Percentiles rank a stretch among this genome's conserved stretches.
phyloP scores from a whole-genome alignment of 2,329 filamentous ascomycete genomes.

The Phaeomoniella chlamydospora region DNA sequence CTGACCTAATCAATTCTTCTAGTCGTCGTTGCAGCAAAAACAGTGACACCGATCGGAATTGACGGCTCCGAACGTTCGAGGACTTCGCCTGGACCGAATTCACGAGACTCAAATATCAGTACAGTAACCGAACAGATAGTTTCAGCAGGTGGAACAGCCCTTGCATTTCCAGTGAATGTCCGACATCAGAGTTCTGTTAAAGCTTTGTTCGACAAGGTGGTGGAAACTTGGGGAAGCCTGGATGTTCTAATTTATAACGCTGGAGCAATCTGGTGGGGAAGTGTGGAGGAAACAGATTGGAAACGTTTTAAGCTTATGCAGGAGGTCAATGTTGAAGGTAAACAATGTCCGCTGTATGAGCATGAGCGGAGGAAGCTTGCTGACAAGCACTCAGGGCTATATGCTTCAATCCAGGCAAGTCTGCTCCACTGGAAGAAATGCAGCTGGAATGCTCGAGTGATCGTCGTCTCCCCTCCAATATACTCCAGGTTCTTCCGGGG shows the following conservation, averaged over 20 bases:
- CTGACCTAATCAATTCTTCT: neutral
- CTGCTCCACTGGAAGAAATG: slow-evolving; percentile 50
- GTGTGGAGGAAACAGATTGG: slow-evolving; percentile 56
- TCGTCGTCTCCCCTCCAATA: slow-evolving; percentile 73
- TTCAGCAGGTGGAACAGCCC: slow-evolving; percentile 47
- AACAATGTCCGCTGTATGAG: neutral
- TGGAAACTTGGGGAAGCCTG: slow-evolving; percentile 46
- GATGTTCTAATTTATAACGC: slow-evolving; percentile 73
- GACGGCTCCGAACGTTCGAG: slow-evolving; percentile 44
- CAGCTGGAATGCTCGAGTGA: slow-evolving; percentile 45
- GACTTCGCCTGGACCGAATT: slow-evolving; percentile 53
- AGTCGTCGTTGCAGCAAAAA: slow-evolving; percentile 70
- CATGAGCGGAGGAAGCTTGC: neutral
- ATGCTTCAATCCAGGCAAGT: slow-evolving; percentile 53
- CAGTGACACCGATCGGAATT: slow-evolving; percentile 14
- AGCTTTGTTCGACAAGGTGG: slow-evolving; percentile 41
- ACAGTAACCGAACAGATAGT: slow-evolving; percentile 65
- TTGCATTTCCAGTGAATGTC: slow-evolving; percentile 56
- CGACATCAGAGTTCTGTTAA: slow-evolving; percentile 48
- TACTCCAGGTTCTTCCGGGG: slow-evolving; percentile 75
- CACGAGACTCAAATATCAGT: slow-evolving; percentile 58
- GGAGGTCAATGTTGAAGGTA: slow-evolving; percentile 52
- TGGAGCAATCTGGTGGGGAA: slow-evolving; percentile 74
- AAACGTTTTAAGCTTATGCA: slow-evolving; percentile 72
- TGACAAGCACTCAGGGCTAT: slow-evolving; percentile 34